phyloP scores from a whole-genome alignment of 2,329 filamentous ascomycete species.

The Dothistroma pini region DNA sequence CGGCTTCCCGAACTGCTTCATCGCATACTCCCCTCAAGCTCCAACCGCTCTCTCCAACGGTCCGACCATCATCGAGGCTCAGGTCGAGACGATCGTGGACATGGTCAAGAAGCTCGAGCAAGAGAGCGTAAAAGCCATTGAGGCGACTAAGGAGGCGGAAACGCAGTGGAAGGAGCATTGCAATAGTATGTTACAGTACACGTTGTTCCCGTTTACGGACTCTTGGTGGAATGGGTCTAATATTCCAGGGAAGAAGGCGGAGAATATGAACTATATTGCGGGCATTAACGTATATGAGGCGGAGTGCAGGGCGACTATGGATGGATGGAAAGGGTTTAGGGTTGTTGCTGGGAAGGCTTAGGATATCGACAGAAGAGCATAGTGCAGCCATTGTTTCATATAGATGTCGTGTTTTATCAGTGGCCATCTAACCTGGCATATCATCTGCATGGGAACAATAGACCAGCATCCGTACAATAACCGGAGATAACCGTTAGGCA shows the following conservation, averaged over 20 bases:
- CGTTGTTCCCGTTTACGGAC: constrained; percentile 29
- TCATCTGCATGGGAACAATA: too few species aligned
- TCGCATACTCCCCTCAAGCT: constrained; percentile 45
- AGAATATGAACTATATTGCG: constrained; percentile 43
- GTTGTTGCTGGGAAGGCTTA: constrained; percentile 16
- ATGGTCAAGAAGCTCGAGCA: constrained; percentile 39
- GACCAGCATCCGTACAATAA: too few species aligned
- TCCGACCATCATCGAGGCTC: constrained; percentile 41
- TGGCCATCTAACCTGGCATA: not conserved
- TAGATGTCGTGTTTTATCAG: not conserved
- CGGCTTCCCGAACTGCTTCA: constrained; percentile 39
- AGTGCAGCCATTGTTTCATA: not conserved
- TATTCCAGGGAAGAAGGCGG: constrained; percentile 41
- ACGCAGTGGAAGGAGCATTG: constrained; percentile 36
- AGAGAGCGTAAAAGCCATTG: constrained; percentile 39
- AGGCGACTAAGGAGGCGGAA: constrained; percentile 41
- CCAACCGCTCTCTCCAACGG: constrained; percentile 47
- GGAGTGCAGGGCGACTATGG: constrained; percentile 38
- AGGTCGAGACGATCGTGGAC: constrained; percentile 46
- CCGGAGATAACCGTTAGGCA: too few species aligned
- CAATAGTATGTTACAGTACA: constrained; percentile 24
- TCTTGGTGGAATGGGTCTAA: constrained; percentile 40
- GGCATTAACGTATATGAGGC: constrained; percentile 38
- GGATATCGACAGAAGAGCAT: not conserved
- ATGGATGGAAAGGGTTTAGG: constrained; percentile 34